Evolutionary conservation across 352 stramenopile species (phyloP).

Genomic region (Phytophthora podocarpi): DNA sequence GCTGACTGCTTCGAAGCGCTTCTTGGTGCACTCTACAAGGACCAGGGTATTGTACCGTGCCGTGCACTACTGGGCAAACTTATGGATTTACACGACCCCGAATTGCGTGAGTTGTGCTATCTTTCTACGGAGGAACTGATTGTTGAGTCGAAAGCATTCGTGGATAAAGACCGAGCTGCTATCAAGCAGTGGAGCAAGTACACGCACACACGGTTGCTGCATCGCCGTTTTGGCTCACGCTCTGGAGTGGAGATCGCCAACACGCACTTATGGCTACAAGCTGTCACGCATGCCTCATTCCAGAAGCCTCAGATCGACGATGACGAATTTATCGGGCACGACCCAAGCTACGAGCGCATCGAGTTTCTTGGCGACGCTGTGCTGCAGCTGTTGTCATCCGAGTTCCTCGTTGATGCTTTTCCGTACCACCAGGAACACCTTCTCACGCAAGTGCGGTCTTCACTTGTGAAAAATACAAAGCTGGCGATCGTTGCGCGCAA

Average conservation of each 20-base stretch:
- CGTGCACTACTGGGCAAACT: constrained; percentile 66
- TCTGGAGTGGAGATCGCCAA: constrained; percentile 64
- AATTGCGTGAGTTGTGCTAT: constrained; percentile 63
- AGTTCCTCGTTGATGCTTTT: constrained; percentile 81
- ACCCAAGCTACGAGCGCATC: constrained; percentile 83
- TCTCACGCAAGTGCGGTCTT: constrained; percentile 78
- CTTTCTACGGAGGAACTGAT: constrained; percentile 63
- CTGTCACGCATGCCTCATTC: constrained; percentile 82
- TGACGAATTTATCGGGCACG: constrained; percentile 69
- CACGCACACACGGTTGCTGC: constrained; percentile 40
- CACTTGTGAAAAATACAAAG: constrained; percentile 86
- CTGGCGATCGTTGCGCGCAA: constrained; percentile 64
- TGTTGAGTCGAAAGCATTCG: constrained; percentile 43
- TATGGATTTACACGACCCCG: constrained; percentile 56
- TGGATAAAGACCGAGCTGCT: constrained; percentile 55
- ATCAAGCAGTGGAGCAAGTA: constrained; percentile 66
- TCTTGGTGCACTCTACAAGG: constrained; percentile 79
- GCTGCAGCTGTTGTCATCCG: constrained; percentile 79
- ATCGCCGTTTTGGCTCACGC: constrained; percentile 57
- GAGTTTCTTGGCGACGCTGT: constrained; percentile 88
- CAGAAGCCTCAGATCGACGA: constrained; percentile 70
- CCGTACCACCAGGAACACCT: constrained; percentile 85
- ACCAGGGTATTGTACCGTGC: constrained; percentile 78
- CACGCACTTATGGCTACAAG: constrained; percentile 78
- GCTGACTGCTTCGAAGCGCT: constrained; percentile 86